These are phyloP conservation scores for Suillus lakei DNA, from an alignment of 768 basidiomycete genomes.

Conservation along the genomic window DNA sequence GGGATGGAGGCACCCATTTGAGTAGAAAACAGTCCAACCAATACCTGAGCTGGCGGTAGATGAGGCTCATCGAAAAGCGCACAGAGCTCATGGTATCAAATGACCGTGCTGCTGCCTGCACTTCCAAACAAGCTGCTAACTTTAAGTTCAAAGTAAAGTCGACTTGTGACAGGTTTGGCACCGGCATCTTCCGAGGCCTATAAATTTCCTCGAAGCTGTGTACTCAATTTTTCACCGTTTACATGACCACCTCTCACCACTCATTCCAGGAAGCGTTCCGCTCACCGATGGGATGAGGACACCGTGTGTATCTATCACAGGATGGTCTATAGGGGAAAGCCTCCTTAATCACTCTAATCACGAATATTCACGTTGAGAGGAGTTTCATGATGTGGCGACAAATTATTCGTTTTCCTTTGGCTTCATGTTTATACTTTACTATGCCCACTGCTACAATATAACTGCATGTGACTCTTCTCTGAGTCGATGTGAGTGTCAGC, in stretches of 20 bases:
- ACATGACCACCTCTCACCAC: slow-evolving; percentile 50
- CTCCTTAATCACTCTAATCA: slow-evolving; percentile 87
- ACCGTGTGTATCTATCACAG: slow-evolving; percentile 39
- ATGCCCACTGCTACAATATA: neutral
- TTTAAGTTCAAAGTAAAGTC: neutral
- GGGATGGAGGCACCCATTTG: slow-evolving; percentile 40
- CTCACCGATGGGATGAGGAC: slow-evolving; percentile 53
- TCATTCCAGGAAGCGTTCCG: slow-evolving; percentile 63
- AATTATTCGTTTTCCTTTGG: neutral
- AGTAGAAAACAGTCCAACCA: slow-evolving; percentile 32
- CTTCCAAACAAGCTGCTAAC: neutral
- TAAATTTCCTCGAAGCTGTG: neutral
- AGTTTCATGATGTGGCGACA: slow-evolving; percentile 90
- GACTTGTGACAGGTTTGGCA: neutral
- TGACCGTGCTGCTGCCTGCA: neutral
- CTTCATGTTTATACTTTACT: neutral
- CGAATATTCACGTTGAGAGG: slow-evolving; percentile 69
- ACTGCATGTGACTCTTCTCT: neutral
- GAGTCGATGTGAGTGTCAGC: neutral
- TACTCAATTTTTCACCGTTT: slow-evolving; percentile 33
- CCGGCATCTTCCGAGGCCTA: slow-evolving; percentile 7
- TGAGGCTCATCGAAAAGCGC: slow-evolving; percentile 10
- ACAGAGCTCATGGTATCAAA: neutral
- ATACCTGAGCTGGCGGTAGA: slow-evolving; percentile 9
- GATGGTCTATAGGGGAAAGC: slow-evolving; percentile 61